These are phyloP conservation scores for Phytomonas francai DNA, from an alignment of 208 protist species.

Conservation along the genomic window DNA sequence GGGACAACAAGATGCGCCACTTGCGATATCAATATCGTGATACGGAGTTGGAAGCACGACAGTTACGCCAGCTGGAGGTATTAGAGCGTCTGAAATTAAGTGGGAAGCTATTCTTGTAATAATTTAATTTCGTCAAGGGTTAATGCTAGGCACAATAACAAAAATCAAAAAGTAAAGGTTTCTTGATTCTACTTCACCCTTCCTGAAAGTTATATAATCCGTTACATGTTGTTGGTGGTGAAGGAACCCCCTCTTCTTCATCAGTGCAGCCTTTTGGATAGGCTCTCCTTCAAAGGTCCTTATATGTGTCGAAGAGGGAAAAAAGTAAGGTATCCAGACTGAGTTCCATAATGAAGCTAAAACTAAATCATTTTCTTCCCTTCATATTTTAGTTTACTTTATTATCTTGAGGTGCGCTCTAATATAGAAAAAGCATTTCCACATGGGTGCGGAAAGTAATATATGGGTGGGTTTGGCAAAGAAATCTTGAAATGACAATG, in stretches of 20 bases:
- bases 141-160: background rate
- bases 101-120: conserved; percentile 62
- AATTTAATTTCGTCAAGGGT: background rate
- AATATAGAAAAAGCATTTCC: background rate
- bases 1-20: conserved; percentile 45
- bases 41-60: conserved; percentile 40
- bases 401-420: background rate
- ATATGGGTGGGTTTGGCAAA: background rate
- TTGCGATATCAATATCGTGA: conserved; percentile 67
- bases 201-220: background rate
- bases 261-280: background rate
- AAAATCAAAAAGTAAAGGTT: background rate
- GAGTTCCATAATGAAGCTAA: background rate
- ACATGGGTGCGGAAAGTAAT: background rate
- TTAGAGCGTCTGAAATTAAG: conserved; percentile 35
- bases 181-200: background rate
- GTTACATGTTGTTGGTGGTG: background rate
- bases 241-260: background rate
- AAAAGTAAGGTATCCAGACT: background rate
- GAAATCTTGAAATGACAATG: background rate
- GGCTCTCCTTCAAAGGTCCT: background rate
- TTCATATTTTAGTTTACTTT: background rate
- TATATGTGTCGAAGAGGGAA: background rate
- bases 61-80: conserved; percentile 31
- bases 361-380: background rate